Evolutionary conservation across 768 basidiomycete species (phyloP), one percentile per base, ranked within the genome.

Genomic region (Jaapia argillacea): DNA sequence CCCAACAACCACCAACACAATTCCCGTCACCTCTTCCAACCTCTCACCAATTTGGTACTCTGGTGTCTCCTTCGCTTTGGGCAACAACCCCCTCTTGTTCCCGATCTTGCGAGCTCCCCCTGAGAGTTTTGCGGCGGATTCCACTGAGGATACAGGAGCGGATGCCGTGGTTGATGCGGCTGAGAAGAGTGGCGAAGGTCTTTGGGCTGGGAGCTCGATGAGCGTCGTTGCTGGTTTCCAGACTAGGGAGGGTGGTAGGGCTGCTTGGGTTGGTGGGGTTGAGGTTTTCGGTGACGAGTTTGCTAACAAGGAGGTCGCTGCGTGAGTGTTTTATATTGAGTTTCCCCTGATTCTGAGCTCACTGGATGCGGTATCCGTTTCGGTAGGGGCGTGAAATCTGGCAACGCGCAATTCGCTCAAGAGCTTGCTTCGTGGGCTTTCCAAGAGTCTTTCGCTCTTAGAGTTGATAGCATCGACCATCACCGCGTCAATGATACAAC

Each of bases 351-450:
- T n/a, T n/a, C n/a, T 7, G n/a, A 14, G 12, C 14, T 26, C 7
- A n/a, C 42, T 14, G 43, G 4, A 31, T 24, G 41, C 47, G n/a
- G n/a, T n/a, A 33, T 24, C 23, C 43, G 35, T 22, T 24, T 16
- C 46, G 27, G 20, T 49, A 80, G 80, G 36, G 79, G 78, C 6
- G 64, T 69, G 16, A 65, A 72, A 42, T 77, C 83, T 2, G 88
- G 85, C 14, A 99, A 99, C 58, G 64, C 67, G 5, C 76, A 76
- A 44, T 83, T 96, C 48, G 74, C 69, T 2, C 65, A 69, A 40
- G 90, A 94, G 49, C 60, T 98, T 35, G 74, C 81, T 3, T 73
- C 77, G 4, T 99, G 94, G 94, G 77, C 83, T 0, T 94, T 98
- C 80, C 85, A 90, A 53, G 87, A 96, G 60, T 72, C 74, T 1